Conservation (phyloP, 2,329 filamentous ascomycete species). For the Diaporthe sp. region DNA sequence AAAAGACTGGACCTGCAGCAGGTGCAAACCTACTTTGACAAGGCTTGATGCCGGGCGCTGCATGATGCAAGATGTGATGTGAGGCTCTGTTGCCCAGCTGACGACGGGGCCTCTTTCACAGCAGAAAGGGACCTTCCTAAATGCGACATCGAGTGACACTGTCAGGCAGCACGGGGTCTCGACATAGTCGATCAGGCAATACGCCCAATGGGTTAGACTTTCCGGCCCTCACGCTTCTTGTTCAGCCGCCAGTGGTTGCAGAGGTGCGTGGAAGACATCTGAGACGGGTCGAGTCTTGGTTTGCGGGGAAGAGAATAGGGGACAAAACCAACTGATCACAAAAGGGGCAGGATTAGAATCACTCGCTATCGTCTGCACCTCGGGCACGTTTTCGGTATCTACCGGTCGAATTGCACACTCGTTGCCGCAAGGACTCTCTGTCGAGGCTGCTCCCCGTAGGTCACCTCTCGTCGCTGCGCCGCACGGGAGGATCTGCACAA, state of each 20-base stretch:
- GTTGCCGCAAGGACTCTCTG: neutral
- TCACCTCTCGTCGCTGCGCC: neutral
- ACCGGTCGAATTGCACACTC: neutral
- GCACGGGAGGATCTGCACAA: conserved; percentile 31
- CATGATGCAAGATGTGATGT: conserved; percentile 30
- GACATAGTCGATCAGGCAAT: conserved; percentile 26
- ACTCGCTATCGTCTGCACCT: neutral
- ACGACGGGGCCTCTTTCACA: conserved; percentile 19
- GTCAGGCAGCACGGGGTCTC: conserved; percentile 30
- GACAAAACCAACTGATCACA: neutral
- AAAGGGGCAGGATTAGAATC: neutral
- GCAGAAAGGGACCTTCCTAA: conserved; percentile 21
- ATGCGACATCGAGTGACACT: conserved; percentile 34
- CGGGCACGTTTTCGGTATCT: conserved; percentile 26
- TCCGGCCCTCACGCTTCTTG: neutral
- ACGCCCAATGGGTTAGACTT: conserved; percentile 30
- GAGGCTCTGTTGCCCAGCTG: conserved; percentile 33
- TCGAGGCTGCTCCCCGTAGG: neutral
- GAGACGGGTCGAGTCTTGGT: conserved; percentile 37
- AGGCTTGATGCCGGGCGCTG: conserved; percentile 25
- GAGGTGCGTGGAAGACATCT: conserved; percentile 23
- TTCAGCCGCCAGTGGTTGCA: neutral
- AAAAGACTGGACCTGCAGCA: conserved; percentile 36
- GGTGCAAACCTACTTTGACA: conserved; percentile 13
- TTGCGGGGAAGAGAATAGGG: conserved; percentile 16